Conservation (phyloP, 805 yeast species). For the Kodamaea nitidulidarum region DNA sequence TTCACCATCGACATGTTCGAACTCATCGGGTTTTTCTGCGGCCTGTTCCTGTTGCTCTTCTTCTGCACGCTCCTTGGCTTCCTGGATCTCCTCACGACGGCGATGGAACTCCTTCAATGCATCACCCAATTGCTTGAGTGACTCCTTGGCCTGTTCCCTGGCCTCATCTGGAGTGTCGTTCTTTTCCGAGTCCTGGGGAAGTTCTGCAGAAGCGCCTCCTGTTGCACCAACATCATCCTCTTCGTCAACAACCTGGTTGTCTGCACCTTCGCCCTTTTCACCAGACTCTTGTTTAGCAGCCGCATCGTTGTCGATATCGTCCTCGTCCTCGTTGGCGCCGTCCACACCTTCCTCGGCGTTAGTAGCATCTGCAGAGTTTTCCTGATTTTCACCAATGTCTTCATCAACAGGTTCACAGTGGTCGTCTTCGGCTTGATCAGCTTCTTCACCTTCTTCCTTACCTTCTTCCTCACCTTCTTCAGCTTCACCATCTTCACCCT, state of each 20-base stretch:
- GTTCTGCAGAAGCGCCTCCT: slow-evolving; percentile 45
- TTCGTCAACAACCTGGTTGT: slow-evolving; percentile 51
- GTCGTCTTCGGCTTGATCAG: slow-evolving; percentile 18
- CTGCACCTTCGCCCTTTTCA: slow-evolving; percentile 60
- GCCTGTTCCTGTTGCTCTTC: slow-evolving; percentile 44
- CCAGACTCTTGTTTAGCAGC: slow-evolving; percentile 60
- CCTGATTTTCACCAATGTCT: slow-evolving; percentile 12
- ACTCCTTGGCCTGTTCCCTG: slow-evolving; percentile 65
- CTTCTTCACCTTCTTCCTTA: slow-evolving; percentile 16
- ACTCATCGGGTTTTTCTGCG: slow-evolving; percentile 75
- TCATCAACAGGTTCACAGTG: slow-evolving; percentile 20
- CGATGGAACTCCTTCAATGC: slow-evolving; percentile 87
- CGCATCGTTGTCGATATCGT: slow-evolving; percentile 51
- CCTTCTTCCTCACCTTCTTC: slow-evolving; percentile 21
- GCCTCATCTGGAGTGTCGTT: slow-evolving; percentile 47
- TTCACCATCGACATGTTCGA: slow-evolving; percentile 78
- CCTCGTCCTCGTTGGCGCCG: slow-evolving; percentile 45
- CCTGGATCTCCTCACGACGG: slow-evolving; percentile 82
- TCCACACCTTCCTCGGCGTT: slow-evolving; percentile 51
- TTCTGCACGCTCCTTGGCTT: slow-evolving; percentile 44
- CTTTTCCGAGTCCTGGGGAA: slow-evolving; percentile 36
- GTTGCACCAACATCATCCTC: slow-evolving; percentile 66
- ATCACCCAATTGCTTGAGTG: slow-evolving; percentile 87
- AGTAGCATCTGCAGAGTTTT: slow-evolving; percentile 18
- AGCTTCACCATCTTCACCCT: slow-evolving; percentile 16